Conservation (phyloP, 495 filamentous ascomycete genomes). For the Podospora anserina region DNA sequence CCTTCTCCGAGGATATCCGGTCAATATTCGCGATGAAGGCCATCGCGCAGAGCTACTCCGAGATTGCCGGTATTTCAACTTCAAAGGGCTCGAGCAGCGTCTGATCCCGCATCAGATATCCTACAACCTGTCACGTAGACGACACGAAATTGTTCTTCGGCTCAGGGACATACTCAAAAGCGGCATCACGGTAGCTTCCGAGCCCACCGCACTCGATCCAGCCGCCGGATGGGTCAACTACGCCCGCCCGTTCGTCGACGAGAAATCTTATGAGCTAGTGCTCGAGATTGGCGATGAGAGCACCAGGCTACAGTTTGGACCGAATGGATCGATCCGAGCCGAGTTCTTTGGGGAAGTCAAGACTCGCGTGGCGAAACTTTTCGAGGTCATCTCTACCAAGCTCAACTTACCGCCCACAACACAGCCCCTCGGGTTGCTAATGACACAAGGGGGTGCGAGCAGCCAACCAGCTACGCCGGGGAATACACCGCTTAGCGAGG, state of each 20-base stretch:
- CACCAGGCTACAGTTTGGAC: slow-evolving; percentile 57
- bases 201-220: slow-evolving; percentile 39
- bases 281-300: slow-evolving; percentile 72
- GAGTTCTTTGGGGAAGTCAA: slow-evolving; percentile 70
- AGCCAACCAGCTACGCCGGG: slow-evolving; percentile 61
- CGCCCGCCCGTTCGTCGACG: slow-evolving; percentile 77
- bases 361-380: slow-evolving; percentile 64
- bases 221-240: slow-evolving; percentile 67
- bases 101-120: slow-evolving; percentile 75
- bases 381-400: slow-evolving; percentile 79
- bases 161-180: slow-evolving; percentile 83
- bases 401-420: slow-evolving; percentile 63
- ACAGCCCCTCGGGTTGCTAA: slow-evolving; percentile 65
- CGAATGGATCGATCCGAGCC: slow-evolving; percentile 32
- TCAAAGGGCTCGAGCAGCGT: slow-evolving; percentile 86
- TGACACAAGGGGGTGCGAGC: slow-evolving; percentile 52
- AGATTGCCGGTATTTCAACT: slow-evolving; percentile 89
- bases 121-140: slow-evolving; percentile 65
- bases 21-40: slow-evolving; percentile 69
- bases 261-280: slow-evolving; percentile 67
- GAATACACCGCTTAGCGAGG: slow-evolving; percentile 67
- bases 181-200: slow-evolving; percentile 63
- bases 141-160: slow-evolving; percentile 75
- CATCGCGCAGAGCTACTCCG: slow-evolving; percentile 78
- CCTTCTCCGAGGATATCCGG: slow-evolving; percentile 79